A percentile compares a stretch with the other conserved stretches of the same genome.
Conservation (phyloP, 2,329 filamentous ascomycete species). For the Botrytis hyacinthi region DNA sequence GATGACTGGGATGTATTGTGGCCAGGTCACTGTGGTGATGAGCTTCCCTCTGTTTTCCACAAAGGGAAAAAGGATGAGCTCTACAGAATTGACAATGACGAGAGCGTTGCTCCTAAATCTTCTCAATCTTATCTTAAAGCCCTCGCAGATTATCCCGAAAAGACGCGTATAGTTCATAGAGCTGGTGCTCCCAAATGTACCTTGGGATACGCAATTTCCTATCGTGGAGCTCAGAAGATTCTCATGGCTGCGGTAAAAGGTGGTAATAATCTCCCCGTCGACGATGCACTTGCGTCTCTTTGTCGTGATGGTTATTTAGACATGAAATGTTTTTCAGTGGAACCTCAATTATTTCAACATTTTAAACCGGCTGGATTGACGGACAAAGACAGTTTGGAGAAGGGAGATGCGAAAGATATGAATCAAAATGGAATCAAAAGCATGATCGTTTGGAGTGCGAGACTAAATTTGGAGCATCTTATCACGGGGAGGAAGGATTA, state of each 20-base stretch:
- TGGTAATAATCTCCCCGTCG: slow-evolving; percentile 32
- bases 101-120: slow-evolving; percentile 32
- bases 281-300: slow-evolving; percentile 39
- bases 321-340: slow-evolving; percentile 40
- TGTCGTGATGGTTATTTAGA: slow-evolving; percentile 38
- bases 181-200: slow-evolving; percentile 37
- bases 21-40: slow-evolving; percentile 41
- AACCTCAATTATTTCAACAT: slow-evolving; percentile 41
- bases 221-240: slow-evolving; percentile 50
- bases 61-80: slow-evolving; percentile 19
- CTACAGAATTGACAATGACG: slow-evolving; percentile 34
- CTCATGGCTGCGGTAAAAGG: slow-evolving; percentile 53
- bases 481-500: slow-evolving; percentile 26
- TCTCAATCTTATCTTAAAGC: slow-evolving; percentile 22
- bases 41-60: neutral
- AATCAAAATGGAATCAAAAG: slow-evolving; percentile 39
- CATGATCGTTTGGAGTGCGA: slow-evolving; percentile 41
- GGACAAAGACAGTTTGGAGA: slow-evolving; percentile 30
- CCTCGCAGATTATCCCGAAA: slow-evolving; percentile 22
- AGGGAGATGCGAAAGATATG: slow-evolving; percentile 17
- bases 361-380: slow-evolving; percentile 37
- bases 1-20: slow-evolving; percentile 42
- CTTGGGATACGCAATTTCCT: slow-evolving; percentile 40
- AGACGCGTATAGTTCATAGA: slow-evolving; percentile 36
- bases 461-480: slow-evolving; percentile 40